Base-by-base conservation (phyloP, 179 eudicot genomes). In the Carnegiea gigantea region DNA sequence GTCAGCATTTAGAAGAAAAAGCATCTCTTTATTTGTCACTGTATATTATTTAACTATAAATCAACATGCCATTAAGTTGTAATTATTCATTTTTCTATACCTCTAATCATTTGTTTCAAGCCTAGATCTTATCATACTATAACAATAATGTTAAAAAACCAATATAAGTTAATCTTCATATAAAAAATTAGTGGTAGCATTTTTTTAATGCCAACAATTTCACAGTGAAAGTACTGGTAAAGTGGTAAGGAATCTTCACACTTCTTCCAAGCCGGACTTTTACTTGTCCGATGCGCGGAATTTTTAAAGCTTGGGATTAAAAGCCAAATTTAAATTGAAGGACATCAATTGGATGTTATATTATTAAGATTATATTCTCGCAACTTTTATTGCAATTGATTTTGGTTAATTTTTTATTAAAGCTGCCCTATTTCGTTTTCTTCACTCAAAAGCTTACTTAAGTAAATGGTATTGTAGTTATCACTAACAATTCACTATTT, bases 391-490 rank as follows among this genome's bases (percentile, higher is more conserved):
- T 81, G 87, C 82, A 81, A 84, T 81, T 78, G 43, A 70, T 46
- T 65, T 57, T 65, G 38, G 79, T 78, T 77, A 36, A 78, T 70
- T 78, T 81, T 28, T 68, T 68, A 85, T 75, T 82, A 82, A 85
- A 85, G 87, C 9, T 82, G 80, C 48, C 70, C 67, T n/a, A 23
- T 84, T 77, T 78, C 82, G 13, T 81, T 81, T 62, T 59, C 84
- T 82, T 82, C 75, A 79, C 87, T 82, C 82, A 48, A 85, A 83
- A 60, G 80, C 77, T 54, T 76, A 44, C 73, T 83, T 83, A 72
- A 72, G 44, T 18, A 46, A 62, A 54, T 62, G 68, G 30, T 8
- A 54, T 0, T 23, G n/a, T n/a, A 62, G 68, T 62, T 62, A n/a
- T 33, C 36, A 33, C 36, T 33, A 33, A 33, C 3, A 33, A 28